Evolutionary conservation across 169 alveolate species (phyloP), one percentile per base, ranked within the genome.

Genomic region (Sarcocystis neurona): DNA sequence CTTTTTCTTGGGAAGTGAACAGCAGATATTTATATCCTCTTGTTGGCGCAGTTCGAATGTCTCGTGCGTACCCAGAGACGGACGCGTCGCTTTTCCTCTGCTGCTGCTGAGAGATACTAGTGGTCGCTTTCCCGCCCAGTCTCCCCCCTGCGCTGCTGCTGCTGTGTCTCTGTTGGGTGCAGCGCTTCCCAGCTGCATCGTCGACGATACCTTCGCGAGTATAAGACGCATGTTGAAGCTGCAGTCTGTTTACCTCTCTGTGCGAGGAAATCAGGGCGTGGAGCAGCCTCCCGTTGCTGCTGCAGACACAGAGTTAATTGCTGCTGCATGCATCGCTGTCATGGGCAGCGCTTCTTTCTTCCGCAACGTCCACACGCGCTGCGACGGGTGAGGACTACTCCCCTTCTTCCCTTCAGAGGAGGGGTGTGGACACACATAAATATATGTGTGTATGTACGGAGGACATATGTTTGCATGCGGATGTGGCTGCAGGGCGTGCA

Each of bases 331-430:
- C 74, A 91, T 96, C 30, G 93, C 93, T 53, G 91, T 96, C 43
- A 96, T 96, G 97, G 92, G 90, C 74, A 89, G 94, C 37, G 95
- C 95, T 37, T 72, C 87, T 58, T 91, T 90, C 84, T 94, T 96
- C 85, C 95, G 93, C 75, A 96, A 96, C 79, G 94, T 95, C 5
- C 98, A 96, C 66, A 84, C 94, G 46, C 95, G 97, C 53, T 96
- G 97, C 87, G 97, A 96, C 87, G 94, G 92, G 91, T 92, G 89
- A 46, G 94, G 68, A 20, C 20, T 34, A 12, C 10, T n/a, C 34
- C 27, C 43, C 78, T 30, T 66, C 34, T 12, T 1, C 85, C 0
- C 85, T 78, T 44, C 39, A 20, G 23, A n/a, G n/a, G n/a, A n/a
- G n/a, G n/a, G n/a, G n/a, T n/a, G n/a, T n/a, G n/a, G n/a, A n/a